A percentile compares a stretch with the other conserved stretches of the same genome.
Conservation (phyloP, 2,329 filamentous ascomycete species). For the Cladosporium oxysporum region DNA sequence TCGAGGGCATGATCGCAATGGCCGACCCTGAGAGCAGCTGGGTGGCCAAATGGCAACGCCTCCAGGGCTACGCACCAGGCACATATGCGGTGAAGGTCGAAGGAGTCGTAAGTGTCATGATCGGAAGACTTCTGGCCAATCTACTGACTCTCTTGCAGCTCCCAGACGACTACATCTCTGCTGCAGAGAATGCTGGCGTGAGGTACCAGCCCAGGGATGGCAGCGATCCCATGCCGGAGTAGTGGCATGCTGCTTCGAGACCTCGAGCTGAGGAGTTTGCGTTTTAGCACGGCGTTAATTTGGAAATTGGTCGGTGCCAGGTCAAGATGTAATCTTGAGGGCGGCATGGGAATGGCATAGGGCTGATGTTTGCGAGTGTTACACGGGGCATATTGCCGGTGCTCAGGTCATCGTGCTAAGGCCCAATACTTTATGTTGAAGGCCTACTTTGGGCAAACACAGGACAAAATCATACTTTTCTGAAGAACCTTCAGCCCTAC, state of each 20-base stretch:
- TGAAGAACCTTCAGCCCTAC: not conserved
- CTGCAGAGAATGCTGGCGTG: conserved; percentile 60
- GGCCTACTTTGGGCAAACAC: not conserved
- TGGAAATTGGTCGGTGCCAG: not conserved
- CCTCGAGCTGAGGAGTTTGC: not conserved
- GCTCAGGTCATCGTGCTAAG: not conserved
- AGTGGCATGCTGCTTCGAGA: not conserved
- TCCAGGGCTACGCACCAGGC: conserved; percentile 84
- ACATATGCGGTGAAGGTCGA: conserved; percentile 95
- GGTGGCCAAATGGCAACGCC: conserved; percentile 94
- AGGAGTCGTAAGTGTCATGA: conserved; percentile 60
- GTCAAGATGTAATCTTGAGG: not conserved
- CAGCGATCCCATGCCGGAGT: conserved; percentile 23
- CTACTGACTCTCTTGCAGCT: conserved; percentile 42
- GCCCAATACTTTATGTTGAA: not conserved
- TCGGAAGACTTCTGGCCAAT: not conserved
- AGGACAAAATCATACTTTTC: not conserved
- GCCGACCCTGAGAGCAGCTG: conserved; percentile 81
- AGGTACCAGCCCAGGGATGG: conserved; percentile 59
- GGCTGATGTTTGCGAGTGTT: not conserved
- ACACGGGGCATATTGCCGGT: not conserved
- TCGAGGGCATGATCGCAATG: conserved; percentile 86
- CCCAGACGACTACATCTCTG: conserved; percentile 58
- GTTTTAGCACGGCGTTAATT: conserved; percentile 19
- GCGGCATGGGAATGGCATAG: not conserved